Evolutionary conservation across 768 basidiomycete species (phyloP).

Genomic region (Boletus subcaerulescens): DNA sequence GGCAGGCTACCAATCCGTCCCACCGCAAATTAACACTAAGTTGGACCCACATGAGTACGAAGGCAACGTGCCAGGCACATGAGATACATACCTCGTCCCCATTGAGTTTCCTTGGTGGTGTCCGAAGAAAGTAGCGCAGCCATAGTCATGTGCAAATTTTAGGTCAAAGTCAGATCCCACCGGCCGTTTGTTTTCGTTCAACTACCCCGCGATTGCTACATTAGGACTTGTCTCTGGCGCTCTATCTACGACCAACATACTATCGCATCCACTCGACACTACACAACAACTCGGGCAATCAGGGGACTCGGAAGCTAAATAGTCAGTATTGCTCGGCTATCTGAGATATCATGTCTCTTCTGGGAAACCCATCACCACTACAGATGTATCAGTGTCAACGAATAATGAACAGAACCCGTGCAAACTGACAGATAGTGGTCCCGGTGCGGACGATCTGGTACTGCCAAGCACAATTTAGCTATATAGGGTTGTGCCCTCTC

Average conservation of each 20-base stretch:
- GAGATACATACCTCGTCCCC: constrained; percentile 40
- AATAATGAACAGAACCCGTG: background rate
- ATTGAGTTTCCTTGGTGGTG: constrained; percentile 34
- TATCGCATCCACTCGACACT: background rate
- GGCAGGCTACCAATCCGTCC: constrained; percentile 71
- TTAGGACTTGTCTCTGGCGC: constrained; percentile 30
- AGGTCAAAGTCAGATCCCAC: constrained; percentile 16
- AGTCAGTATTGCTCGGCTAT: background rate
- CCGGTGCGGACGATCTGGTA: constrained; percentile 29
- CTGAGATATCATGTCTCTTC: constrained; percentile 9
- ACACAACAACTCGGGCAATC: constrained; percentile 1
- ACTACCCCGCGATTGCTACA: constrained; percentile 24
- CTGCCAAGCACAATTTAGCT: constrained; percentile 13
- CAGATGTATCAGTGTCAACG: constrained; percentile 8
- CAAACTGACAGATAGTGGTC: constrained; percentile 31
- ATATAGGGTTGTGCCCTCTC: background rate
- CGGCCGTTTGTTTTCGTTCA: constrained; percentile 18
- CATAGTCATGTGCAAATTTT: constrained; percentile 30
- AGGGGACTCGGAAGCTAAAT: background rate
- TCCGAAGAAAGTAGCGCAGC: constrained; percentile 24
- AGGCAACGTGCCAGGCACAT: constrained; percentile 8
- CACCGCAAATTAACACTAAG: constrained; percentile 79
- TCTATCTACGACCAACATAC: constrained; percentile 26
- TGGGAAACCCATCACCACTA: constrained; percentile 29
- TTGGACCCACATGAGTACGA: constrained; percentile 15